phyloP scores from a whole-genome alignment of 257 asterid genomes.

The Lycium ferocissimum region DNA sequence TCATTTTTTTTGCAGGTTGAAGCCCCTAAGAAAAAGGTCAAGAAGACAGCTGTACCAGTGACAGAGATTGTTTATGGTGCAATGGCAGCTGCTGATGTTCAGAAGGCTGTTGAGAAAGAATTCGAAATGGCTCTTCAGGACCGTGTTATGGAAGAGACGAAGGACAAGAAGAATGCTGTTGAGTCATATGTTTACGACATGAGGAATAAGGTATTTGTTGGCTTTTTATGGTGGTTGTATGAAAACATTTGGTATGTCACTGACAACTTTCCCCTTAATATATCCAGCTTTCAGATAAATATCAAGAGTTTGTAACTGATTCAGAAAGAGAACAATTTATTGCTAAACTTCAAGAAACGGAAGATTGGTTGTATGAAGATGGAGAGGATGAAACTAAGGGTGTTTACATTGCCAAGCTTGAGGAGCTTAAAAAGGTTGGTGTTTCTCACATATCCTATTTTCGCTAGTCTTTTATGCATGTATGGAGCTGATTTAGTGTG shows the following conservation, averaged over 20 bases:
- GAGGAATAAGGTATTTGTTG: conserved; percentile 77
- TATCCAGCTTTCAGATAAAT: conserved; percentile 78
- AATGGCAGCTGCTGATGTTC: conserved; percentile 67
- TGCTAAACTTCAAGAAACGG: conserved; percentile 81
- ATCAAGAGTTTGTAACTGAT: conserved; percentile 70
- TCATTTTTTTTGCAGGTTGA: conserved; percentile 44
- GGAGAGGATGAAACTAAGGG: conserved; percentile 93
- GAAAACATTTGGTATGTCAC: not conserved
- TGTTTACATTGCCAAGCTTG: conserved; percentile 79
- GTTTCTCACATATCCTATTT: not conserved
- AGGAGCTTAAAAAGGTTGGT: conserved; percentile 72
- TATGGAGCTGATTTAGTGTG: not conserved
- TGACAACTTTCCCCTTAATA: conserved; percentile 13
- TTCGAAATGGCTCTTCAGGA: conserved; percentile 99
- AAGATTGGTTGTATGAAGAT: conserved; percentile 96
- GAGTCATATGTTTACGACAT: conserved; percentile 93
- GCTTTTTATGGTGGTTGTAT: not conserved
- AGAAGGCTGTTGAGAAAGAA: conserved; percentile 90
- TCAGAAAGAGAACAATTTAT: conserved; percentile 75
- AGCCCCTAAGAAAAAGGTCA: conserved; percentile 90
- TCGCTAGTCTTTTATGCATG: not conserved
- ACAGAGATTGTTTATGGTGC: conserved; percentile 82
- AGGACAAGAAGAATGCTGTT: conserved; percentile 94
- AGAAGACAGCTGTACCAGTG: conserved; percentile 73
- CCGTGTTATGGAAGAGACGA: conserved; percentile 97